Conservation (phyloP, 345 rosid genomes). For the Eucalyptus sp. region DNA sequence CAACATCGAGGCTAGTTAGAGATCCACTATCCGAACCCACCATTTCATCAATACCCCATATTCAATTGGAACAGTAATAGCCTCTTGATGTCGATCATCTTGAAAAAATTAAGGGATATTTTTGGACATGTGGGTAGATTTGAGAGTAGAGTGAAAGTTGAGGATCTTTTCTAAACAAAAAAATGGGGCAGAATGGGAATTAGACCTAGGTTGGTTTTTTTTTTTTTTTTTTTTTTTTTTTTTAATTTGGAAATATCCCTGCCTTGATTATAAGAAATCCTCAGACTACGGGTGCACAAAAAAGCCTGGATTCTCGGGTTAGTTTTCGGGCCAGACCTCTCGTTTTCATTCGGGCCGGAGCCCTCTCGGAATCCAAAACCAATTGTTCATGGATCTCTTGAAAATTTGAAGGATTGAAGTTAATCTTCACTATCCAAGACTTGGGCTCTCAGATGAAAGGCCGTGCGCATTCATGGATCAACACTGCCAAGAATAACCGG, state of each 20-base stretch:
- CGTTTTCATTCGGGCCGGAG: not conserved
- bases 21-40: not conserved
- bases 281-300: not conserved
- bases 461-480: not conserved
- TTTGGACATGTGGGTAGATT: not conserved
- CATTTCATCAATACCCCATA: not conserved
- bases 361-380: not conserved
- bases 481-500: not conserved
- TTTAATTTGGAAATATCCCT: not conserved
- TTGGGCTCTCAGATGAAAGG: not conserved
- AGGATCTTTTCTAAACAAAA: not conserved
- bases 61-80: fast-evolving
- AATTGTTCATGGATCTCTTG: not conserved
- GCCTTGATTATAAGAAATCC: not conserved
- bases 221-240: too few species aligned
- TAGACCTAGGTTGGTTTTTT: fast-evolving
- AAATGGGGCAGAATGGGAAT: fast-evolving
- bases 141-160: not conserved
- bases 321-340: not conserved
- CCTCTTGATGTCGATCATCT: fast-evolving
- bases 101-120: not conserved
- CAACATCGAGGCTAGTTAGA: not conserved
- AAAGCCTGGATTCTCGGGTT: not conserved
- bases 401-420: not conserved
- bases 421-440: not conserved